Base-by-base conservation (phyloP, 192 early-diverging fungal genomes). In the Coemansia sp. region DNA sequence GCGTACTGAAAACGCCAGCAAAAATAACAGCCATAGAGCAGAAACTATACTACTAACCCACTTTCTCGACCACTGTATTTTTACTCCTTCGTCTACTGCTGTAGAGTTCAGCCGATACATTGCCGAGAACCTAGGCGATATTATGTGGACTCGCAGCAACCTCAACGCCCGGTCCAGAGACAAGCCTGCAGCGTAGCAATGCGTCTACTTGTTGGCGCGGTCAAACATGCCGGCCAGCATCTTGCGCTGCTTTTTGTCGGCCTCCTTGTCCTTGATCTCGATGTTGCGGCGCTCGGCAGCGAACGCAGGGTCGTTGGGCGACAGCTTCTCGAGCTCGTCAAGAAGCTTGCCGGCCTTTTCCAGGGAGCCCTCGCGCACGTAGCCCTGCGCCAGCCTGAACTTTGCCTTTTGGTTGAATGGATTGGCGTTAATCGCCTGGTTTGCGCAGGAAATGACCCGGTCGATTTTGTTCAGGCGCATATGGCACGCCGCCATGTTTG, bases 401-500 rank as follows among this genome's bases (percentile, higher is more conserved):
- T 68, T 67, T 32, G 72, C 72, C 65, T 75, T 75, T 24, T 43
- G 49, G 54, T 75, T 75, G 50, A 64, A 67, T 19, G 64, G 60
- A 44, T 75, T 68, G 32, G 24, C 20, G 49, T 68, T 58, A 29
- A 68, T 51, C 39, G 72, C 72, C 1, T 49, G 34, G 18, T 63
- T 27, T 2, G 72, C 64, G 20, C 56, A 64, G 47, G 29, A 39
- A 11, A 58, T 48, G 23, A 55, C 57, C 34, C 64, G 60, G 17
- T 40, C 49, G 9, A 40, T 22, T 20, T 50, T 22, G 15, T 38
- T 44, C 35, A 75, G 56, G 17, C 57, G 51, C 52, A 75, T 27
- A 41, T 68, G 65, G 60, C 72, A 75, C 36, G 66, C 44, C 0
- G 72, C 72, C 60, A 75, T 75, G 53, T 75, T 75, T 34, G 64